Base-by-base conservation (phyloP, 148 eudicot species). In the Heliamphora exappendiculata region DNA sequence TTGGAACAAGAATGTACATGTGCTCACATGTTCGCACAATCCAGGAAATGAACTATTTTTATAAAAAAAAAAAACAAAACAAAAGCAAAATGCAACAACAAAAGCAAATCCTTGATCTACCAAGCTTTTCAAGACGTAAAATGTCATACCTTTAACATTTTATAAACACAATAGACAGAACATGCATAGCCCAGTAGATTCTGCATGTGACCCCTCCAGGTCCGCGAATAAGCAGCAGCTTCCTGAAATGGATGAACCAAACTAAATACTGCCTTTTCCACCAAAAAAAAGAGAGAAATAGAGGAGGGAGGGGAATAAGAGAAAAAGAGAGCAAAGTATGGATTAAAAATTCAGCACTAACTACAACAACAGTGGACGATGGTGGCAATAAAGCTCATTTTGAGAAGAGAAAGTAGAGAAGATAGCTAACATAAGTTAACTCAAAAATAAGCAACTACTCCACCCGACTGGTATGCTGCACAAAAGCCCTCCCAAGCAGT, bases 171-270 rank as follows among this genome's bases (percentile, higher is more conserved):
- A 81, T 95, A 95, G 24, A 95, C 74, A 47, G 98, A 95, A 73
- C 95, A 95, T 34, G 90, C 98, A 80, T 95, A 95, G 77, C 98
- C 98, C 80, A 95, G 85, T 53, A 95, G 78, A 82, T 95, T 95
- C 87, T 95, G 98, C 92, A 95, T 71, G 83, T 95, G 98, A 78
- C 98, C 98, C 84, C 84, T 95, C 98, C 98, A 95, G 39, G 97
- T 95, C 84, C 98, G 88, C 67, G 98, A 95, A 82, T 88, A 95
- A 80, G 96, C 90, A 78, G 98, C 98, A 66, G 98, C 97, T 87
- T 89, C 94, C 98, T 95, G 92, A 36, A 81, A 85, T 60, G 63
- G 78, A 66, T 72, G 70, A 63, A 71, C 42, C 26, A 75, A 59
- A 58, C 8, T 5, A 24, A 47, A 63, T 59, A 45, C 31, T 26